Evolutionary conservation across 1,139 yeast species (phyloP), one percentile per base, ranked within the genome.

Genomic region (Candida freyschussii): DNA sequence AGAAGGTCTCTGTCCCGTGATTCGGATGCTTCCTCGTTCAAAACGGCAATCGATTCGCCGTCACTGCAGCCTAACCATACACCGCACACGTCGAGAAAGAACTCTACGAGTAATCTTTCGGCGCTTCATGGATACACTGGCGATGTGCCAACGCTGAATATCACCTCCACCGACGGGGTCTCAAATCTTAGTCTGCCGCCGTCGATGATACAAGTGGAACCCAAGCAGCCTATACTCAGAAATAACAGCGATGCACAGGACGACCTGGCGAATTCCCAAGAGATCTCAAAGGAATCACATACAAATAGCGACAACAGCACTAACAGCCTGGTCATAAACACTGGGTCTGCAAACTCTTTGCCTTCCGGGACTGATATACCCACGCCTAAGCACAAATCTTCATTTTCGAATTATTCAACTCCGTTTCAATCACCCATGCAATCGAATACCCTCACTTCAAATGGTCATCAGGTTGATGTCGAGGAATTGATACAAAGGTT

Each of bases 401-500:
- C 50, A 1, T 48, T 47, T 18, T 52, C 47, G 9, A 39, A 34
- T 30, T 43, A 40, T 30, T 34, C 45, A 19, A 46, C 51, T n/a
- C 49, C 46, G 6, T 49, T 44, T 37, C 53, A 40, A 30, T 43
- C 44, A 7, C 48, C 46, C 8, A 34, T 32, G 13, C 36, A 40
- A 24, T 34, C 41, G 18, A 30, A 41, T 8, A 13, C 35, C 3
- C 15, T 41, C 12, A 18, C 35, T 10, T 18, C 26, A 20, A 36
- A 28, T 22, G 54, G 53, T 38, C 59, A 45, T 32, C 65, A 75
- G 18, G 66, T 84, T 27, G 86, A 87, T 55, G 72, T 91, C 35
- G 98, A 91, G 59, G 94, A 85, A 52, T 68, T 86, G 33, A 91
- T 91, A 39, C 96, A 87, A 60, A 66, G 94, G 49, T 65, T 91